Base-by-base conservation (phyloP, 75 land plant genomes). In the Cryptomeria japonica region DNA sequence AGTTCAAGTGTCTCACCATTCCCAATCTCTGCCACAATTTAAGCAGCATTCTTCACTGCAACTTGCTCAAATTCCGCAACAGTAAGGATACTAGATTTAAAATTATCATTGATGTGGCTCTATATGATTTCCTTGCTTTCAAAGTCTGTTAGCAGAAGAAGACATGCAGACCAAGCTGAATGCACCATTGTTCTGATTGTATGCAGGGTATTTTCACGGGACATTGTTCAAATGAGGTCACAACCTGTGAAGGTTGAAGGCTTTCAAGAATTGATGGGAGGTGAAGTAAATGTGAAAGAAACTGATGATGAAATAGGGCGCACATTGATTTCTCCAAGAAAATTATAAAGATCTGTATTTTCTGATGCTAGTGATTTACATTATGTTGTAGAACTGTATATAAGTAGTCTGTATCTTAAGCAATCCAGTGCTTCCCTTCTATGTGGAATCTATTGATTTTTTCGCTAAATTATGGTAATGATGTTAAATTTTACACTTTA, bases 191-290 rank as follows among this genome's bases (percentile, higher is more conserved):
- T 85, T 75, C 34, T 36, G 73, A 37, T 31, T 58, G n/a, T n/a
- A 6, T 90, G 88, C 90, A 94, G 96, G 93, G 85, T 86, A 86
- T 88, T 88, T 64, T n/a, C 84, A 46, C 84, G 84, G 84, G 84
- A 82, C 15, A 44, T n/a, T 46, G 84, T 46, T 82, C 82, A 85
- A 76, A 87, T 82, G 55, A 94, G 95, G 87, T 86, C 93, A 42
- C 95, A 87, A n/a, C 96, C 93, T 16, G 95, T 95, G 85, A 95
- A 95, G 87, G 95, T 94, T 44, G 96, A 95, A 85, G 96, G 94
- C 32, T 94, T 95, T 82, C 93, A 94, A 87, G 93, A 93, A 84
- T 47, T 95, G 88, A 91, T 95, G 94, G 92, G 95, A 83, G 94
- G 94, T 36, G 95, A 94, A 90, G 19, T 93, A 14, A 56, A 89